phyloP scores from a whole-genome alignment of 768 basidiomycete genomes.

The Pholiota conissans region DNA sequence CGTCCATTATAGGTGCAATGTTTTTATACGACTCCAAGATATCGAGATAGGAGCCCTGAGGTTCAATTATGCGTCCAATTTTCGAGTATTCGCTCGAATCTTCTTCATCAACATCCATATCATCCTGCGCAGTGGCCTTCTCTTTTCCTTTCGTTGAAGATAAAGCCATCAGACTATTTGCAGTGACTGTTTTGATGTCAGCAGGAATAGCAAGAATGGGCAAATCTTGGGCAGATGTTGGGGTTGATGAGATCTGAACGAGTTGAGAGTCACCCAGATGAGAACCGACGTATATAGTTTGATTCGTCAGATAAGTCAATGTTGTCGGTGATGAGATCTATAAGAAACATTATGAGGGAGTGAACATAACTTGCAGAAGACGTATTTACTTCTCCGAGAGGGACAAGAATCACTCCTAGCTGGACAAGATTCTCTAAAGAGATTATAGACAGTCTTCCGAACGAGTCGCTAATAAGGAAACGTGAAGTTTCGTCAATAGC shows the following conservation, averaged over 20 bases:
- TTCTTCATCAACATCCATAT: constrained; percentile 35
- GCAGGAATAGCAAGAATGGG: constrained; percentile 54
- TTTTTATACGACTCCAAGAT: constrained; percentile 70
- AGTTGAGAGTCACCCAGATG: constrained; percentile 82
- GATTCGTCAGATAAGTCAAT: constrained; percentile 69
- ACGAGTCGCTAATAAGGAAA: constrained; percentile 68
- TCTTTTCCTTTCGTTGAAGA: constrained; percentile 34
- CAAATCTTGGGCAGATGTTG: constrained; percentile 37
- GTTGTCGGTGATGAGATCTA: constrained; percentile 73
- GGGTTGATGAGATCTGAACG: constrained; percentile 52
- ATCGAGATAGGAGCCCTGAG: constrained; percentile 56
- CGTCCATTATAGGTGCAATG: constrained; percentile 83
- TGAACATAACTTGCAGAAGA: neutral
- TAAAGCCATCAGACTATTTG: constrained; percentile 29
- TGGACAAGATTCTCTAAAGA: constrained; percentile 46
- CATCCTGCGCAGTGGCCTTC: constrained; percentile 35
- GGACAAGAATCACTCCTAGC: constrained; percentile 50
- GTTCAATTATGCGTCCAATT: constrained; percentile 47
- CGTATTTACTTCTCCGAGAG: constrained; percentile 66
- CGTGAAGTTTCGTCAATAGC: constrained; percentile 46
- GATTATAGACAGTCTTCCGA: constrained; percentile 71
- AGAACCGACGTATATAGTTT: constrained; percentile 77
- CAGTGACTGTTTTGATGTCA: constrained; percentile 42
- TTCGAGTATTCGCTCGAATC: constrained; percentile 25
- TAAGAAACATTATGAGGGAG: neutral